Evolutionary conservation across 352 stramenopile species (phyloP), one percentile per base, ranked within the genome.

Genomic region (Aphanomyces astaci): DNA sequence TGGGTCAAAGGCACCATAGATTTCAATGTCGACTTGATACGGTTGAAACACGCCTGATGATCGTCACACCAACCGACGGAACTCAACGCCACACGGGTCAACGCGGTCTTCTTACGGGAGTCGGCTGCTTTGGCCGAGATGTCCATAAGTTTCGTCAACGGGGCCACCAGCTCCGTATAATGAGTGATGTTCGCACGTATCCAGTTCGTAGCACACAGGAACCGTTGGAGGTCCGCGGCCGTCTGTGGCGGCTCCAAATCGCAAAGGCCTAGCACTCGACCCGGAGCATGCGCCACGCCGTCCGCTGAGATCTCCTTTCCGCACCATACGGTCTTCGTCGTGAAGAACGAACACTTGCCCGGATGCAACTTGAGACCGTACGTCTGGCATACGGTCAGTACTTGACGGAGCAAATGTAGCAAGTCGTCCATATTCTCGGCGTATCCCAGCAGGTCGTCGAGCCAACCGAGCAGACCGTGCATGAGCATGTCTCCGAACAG

Each of bases 181-280:
- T 74, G 45, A 0, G 74, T 63, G 24, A 82, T 78, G 17, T 55
- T 78, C 19, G 46, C 28, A 3, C 71, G 72, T 74, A 78, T 78
- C 76, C 72, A 78, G 17, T 78, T 78, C 0, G 54, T 39, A 0
- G 73, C 73, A 53, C 73, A 78, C 4, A 80, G 17, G 13, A 74
- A 78, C 49, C 77, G 70, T 22, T 75, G 73, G 3, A 80, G 45
- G 0, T 80, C 74, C 0, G 46, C 76, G 10, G 64, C 72, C 0
- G 65, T 75, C 31, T 2, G 27, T 0, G 73, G 65, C 15, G 33
- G 19, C 52, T 30, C 64, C n/a, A 83, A 65, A 0, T 66, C 54
- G 0, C 72, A 56, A 0, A 83, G 63, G 2, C 70, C 75, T 64
- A 72, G 51, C 2, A 80, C 52, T 0, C 73, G 46, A 0, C 73